These are phyloP conservation scores for Beta lomatogona DNA, from an alignment of 179 eudicot species.

Conservation along the genomic window DNA sequence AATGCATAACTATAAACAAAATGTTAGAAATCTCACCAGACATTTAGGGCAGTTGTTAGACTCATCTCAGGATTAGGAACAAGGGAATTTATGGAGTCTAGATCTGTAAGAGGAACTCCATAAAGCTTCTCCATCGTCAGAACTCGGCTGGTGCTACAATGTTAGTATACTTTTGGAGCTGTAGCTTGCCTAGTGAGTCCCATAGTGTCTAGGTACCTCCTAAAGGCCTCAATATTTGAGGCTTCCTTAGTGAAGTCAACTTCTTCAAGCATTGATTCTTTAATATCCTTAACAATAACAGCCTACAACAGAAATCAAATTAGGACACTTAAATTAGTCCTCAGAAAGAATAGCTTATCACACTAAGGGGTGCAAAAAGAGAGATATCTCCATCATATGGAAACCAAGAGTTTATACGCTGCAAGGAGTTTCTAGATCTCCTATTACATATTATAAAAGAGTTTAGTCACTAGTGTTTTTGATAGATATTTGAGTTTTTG, in stretches of 20 bases:
- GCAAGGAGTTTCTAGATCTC: not conserved
- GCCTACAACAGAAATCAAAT: conserved; percentile 49
- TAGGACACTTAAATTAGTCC: not conserved
- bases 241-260: conserved; percentile 96
- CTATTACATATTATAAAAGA: not conserved
- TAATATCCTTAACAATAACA: conserved; percentile 88
- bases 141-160: conserved; percentile 69
- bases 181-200: conserved; percentile 90
- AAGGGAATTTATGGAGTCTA: conserved; percentile 90
- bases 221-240: conserved; percentile 80
- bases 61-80: conserved; percentile 86
- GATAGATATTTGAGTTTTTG: not conserved
- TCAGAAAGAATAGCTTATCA: not conserved
- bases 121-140: conserved; percentile 97
- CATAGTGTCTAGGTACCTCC: conserved; percentile 77
- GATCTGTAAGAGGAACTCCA: conserved; percentile 97
- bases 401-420: not conserved
- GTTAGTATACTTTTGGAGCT: conserved; percentile 84
- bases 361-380: not conserved
- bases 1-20: conserved; percentile 12
- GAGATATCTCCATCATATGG: not conserved
- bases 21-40: conserved; percentile 62
- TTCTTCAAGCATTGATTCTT: conserved; percentile 98
- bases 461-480: not conserved
- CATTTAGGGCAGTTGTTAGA: conserved; percentile 95